Evolutionary conservation across 1,284 basidiomycete genomes (phyloP).

Genomic region (Irpex sp.): DNA sequence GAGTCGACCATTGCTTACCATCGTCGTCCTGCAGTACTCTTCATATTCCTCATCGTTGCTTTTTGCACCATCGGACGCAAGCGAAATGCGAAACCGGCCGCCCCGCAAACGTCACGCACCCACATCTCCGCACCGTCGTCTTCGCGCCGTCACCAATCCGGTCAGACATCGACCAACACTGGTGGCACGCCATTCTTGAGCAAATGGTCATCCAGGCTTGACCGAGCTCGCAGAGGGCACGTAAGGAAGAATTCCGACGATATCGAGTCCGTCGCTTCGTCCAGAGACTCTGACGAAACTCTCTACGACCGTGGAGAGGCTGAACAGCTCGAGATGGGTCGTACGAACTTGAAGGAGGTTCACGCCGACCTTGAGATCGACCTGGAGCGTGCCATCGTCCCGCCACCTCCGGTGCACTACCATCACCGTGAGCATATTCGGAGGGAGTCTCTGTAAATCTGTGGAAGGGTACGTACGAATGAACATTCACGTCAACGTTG

Average conservation of each 20-base stretch:
- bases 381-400: background rate
- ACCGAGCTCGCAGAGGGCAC: background rate
- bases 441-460: background rate
- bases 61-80: background rate
- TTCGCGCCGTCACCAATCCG: too few species aligned
- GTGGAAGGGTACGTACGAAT: background rate
- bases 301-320: background rate
- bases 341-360: too few species aligned
- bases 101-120: too few species aligned
- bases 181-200: too few species aligned
- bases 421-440: background rate
- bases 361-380: too few species aligned
- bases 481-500: too few species aligned
- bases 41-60: background rate
- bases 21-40: background rate
- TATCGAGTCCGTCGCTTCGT: background rate
- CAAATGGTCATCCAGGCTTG: too few species aligned
- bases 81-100: background rate
- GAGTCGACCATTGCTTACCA: too few species aligned
- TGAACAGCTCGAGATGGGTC: too few species aligned
- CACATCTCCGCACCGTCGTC: too few species aligned
- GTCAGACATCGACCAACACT: too few species aligned
- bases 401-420: background rate
- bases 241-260: background rate
- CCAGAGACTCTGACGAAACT: background rate